Conservation (phyloP, 192 early-diverging fungal genomes). For the Rhizoclosmatium globosum region DNA sequence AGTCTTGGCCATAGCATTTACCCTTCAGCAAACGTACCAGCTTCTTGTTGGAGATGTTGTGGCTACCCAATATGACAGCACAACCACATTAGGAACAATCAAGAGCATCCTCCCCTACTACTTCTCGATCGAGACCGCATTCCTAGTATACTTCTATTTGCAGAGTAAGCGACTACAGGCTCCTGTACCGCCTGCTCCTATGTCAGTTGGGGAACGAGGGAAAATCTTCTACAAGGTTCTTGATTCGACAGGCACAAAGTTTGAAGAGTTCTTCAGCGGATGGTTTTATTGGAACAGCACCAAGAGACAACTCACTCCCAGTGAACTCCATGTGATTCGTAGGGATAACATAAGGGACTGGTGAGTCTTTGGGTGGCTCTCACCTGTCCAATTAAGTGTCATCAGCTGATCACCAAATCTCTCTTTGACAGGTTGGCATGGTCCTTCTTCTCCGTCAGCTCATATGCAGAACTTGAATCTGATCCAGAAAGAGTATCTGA, state of each 20-base stretch:
- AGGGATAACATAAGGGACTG: conserved; percentile 40
- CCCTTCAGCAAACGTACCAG: conserved; percentile 20
- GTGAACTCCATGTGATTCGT: conserved; percentile 32
- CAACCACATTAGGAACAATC: background rate
- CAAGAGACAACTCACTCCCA: conserved; percentile 23
- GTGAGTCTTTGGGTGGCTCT: conserved; percentile 19
- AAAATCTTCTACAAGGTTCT: conserved; percentile 33
- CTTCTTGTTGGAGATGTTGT: background rate
- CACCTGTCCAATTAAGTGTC: background rate
- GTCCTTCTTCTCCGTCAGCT: conserved; percentile 29
- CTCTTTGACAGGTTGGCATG: conserved; percentile 36
- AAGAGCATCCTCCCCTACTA: conserved; percentile 21
- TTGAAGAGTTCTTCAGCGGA: conserved; percentile 38
- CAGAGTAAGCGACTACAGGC: conserved; percentile 34
- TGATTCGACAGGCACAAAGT: conserved; percentile 18
- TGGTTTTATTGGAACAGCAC: conserved; percentile 40
- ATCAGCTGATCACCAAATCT: background rate
- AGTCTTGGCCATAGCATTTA: conserved; percentile 10
- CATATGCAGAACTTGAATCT: conserved; percentile 9
- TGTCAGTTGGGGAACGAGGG: conserved; percentile 22
- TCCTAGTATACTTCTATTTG: conserved; percentile 39
- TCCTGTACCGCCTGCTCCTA: background rate
- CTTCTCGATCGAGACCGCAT: conserved; percentile 28
- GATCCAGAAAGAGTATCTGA: conserved; percentile 23
- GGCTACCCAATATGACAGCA: background rate